Evolutionary conservation across 2,329 filamentous ascomycete species (phyloP), one percentile per base, ranked within the genome.

Genomic region (Epichloe elymi): DNA sequence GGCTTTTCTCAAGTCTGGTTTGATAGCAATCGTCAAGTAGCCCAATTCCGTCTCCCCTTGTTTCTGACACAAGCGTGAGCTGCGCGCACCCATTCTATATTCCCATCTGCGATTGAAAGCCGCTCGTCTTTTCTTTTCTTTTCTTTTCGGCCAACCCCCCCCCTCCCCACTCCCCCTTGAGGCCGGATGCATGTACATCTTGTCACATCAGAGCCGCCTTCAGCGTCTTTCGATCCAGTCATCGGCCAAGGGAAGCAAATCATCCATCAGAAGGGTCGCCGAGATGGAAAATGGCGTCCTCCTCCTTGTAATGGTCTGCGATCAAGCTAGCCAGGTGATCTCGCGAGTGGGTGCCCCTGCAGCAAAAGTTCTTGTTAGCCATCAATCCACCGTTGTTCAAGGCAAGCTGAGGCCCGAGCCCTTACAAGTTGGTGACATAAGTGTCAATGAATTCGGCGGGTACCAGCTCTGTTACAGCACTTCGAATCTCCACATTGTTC

Each of bases 391-490:
- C n/a, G 15, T 40, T 17, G 0, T 23, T 19, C 36, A 35, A 15
- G 37, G 1, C 30, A 11, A 26, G 19, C 20, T 14, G 35, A 38
- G 15, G 38, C 35, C 33, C 15, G 60, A 55, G 33, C n/a, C 70
- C 73, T 66, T 67, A 75, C 73, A 75, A 55, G 52, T 95, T 95
- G 17, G 88, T 94, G 58, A 95, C 88, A 65, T 93, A 93, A 35
- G 86, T 77, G 65, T 88, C 83, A 38, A 93, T 78, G 53, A 85
- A 68, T 57, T 88, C 85, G 0, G 85, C 79, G 8, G 85, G 81
- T 15, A 96, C 81, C 62, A 90, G 88, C 65, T 96, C 90, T 49
- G 85, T 89, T 19, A 89, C 69, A 11, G 87, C 87, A 60, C 85
- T 90, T 56, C 83, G 80, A 10, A 95, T 79, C 59, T 88, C 83